These are phyloP conservation scores for Fraxinus sp. DNA, from an alignment of 305 asterid genomes.

Conservation along the genomic window DNA sequence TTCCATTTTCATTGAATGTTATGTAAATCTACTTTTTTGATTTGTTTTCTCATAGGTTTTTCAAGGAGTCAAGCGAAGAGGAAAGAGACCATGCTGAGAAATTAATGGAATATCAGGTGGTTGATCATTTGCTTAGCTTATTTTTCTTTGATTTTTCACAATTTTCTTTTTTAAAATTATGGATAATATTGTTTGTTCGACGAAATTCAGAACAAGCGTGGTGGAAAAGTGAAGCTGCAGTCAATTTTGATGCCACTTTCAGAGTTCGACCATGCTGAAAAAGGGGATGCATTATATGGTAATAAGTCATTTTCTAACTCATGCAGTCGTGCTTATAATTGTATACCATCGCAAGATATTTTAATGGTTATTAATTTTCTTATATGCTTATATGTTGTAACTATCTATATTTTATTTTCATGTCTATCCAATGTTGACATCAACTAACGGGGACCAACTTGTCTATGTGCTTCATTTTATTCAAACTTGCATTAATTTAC, in stretches of 20 bases:
- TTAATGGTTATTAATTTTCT: background rate
- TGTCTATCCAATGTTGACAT: slow-evolving; percentile 27
- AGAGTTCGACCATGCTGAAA: slow-evolving; percentile 43
- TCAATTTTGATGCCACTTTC: slow-evolving; percentile 36
- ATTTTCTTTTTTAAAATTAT: too few relatives aligned
- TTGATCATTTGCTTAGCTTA: background rate
- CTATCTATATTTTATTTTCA: slow-evolving; percentile 4
- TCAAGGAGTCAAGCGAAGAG: slow-evolving; percentile 68
- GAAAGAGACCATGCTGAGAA: slow-evolving; percentile 72
- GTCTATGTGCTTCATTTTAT: slow-evolving; percentile 19
- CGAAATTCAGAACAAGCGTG: slow-evolving; percentile 47
- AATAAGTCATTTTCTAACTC: background rate
- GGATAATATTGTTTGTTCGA: background rate
- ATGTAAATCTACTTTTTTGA: background rate
- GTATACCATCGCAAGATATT: background rate
- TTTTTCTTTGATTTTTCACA: background rate
- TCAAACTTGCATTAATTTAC: slow-evolving; percentile 11
- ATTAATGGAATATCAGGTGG: slow-evolving; percentile 77
- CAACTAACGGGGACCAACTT: slow-evolving; percentile 37
- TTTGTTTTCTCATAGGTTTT: slow-evolving; percentile 39
- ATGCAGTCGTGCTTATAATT: background rate
- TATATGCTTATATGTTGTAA: background rate
- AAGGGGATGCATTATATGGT: slow-evolving; percentile 52
- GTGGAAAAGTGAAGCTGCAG: slow-evolving; percentile 49
- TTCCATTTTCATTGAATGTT: background rate